Percentiles rank a stretch among this genome's conserved stretches.
Evolutionary conservation across 257 asterid species (phyloP).

Genomic region (Anisodus acutangulus): DNA sequence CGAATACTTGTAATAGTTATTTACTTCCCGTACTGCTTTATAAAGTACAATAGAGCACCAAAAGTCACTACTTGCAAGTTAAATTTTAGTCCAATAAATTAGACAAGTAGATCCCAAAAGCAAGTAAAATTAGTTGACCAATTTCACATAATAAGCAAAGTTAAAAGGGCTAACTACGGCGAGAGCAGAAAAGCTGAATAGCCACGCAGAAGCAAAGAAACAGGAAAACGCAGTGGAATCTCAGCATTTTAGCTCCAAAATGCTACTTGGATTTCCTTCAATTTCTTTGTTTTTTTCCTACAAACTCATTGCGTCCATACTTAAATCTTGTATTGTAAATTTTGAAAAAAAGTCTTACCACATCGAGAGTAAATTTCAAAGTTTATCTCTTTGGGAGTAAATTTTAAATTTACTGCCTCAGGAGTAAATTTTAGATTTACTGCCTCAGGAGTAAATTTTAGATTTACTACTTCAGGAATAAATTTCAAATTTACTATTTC

Average conservation of each 20-base stretch:
- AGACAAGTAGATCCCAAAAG: constrained; percentile 13
- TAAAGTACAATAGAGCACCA: too few species aligned
- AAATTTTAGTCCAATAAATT: too few species aligned
- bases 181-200: constrained; percentile 39
- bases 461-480: too few species aligned
- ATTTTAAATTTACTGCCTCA: too few species aligned
- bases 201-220: constrained; percentile 45
- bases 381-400: too few species aligned
- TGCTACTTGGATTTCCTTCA: constrained; percentile 43
- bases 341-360: too few species aligned
- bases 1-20: too few species aligned
- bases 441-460: too few species aligned
- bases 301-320: constrained; percentile 3
- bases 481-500: too few species aligned
- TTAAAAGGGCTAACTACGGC: constrained; percentile 22
- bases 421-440: too few species aligned
- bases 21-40: too few species aligned
- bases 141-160: not conserved
- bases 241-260: constrained; percentile 40
- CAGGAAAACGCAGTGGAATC: constrained; percentile 41
- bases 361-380: too few species aligned
- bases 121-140: constrained; percentile 7
- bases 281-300: not conserved
- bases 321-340: not conserved
- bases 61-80: not conserved